These are phyloP conservation scores for Mortierella sp. DNA, from an alignment of 371 early-diverging fungal species.

Conservation along the genomic window DNA sequence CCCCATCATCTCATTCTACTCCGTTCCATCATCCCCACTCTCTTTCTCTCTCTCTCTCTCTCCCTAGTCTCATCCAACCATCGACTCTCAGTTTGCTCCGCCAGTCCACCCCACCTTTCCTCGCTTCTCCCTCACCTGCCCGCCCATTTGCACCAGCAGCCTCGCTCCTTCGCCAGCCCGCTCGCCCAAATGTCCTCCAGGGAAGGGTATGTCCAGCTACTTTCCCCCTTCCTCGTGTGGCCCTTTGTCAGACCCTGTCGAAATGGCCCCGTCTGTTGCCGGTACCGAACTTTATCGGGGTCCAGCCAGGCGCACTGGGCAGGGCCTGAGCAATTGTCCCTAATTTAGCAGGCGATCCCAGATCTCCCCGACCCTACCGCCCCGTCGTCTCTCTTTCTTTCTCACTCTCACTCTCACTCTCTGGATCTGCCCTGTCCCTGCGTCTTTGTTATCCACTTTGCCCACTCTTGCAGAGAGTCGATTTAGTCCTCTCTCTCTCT, in stretches of 20 bases:
- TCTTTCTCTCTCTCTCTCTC: constrained; percentile 8
- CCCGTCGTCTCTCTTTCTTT: too few species aligned
- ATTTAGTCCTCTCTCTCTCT: too few species aligned
- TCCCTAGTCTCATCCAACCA: not conserved
- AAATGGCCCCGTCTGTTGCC: not conserved
- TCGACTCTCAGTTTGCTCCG: not conserved
- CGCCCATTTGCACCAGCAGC: not conserved
- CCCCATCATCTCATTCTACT: not conserved
- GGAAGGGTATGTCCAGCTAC: not conserved
- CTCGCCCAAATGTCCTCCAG: not conserved
- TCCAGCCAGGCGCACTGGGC: too few species aligned
- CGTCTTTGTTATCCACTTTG: too few species aligned
- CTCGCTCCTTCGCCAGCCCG: not conserved
- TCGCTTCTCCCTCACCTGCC: not conserved
- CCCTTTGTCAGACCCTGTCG: not conserved
- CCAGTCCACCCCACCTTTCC: not conserved
- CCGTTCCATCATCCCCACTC: not conserved
- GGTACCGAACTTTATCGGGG: too few species aligned
- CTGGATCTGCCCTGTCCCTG: too few species aligned
- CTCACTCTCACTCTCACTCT: too few species aligned
- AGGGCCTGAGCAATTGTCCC: too few species aligned
- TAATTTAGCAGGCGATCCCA: too few species aligned
- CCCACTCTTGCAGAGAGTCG: too few species aligned
- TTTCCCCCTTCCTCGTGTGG: not conserved
- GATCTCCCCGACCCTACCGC: too few species aligned